Base-by-base conservation (phyloP, 805 yeast species). In the Wickerhamomyces strasburgensis region DNA sequence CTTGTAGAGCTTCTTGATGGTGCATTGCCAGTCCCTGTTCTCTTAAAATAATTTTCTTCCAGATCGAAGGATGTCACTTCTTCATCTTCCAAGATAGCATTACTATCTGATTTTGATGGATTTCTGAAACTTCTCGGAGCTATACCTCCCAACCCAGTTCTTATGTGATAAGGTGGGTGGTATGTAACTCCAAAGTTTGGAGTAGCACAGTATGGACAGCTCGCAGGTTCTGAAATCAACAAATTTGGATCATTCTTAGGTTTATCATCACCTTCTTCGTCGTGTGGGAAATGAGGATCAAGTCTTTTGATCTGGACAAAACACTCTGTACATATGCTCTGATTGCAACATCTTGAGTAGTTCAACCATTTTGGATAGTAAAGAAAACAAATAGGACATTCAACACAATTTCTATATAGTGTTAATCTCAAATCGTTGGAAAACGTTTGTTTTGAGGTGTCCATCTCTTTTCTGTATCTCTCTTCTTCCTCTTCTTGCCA, bases 261-360 rank as follows among this genome's bases (percentile, higher is more conserved):
- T n/a, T 53, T 52, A 16, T 61, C 58, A 34, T 73, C 78, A 46
- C 81, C 90, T 54, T 86, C 60, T 34, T 72, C 77, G 47, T 82
- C 90, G 54, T 87, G 94, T 2, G 96, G 96, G 24, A 88, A 86
- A 61, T 90, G 98, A 0, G 98, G 98, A 9, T 86, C 95, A 24
- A 79, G 64, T 35, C 98, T 72, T 58, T 85, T 87, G 57, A 90
- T 88, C 60, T 90, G 97, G 9, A 90, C 97, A 72, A 90, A 93
- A 57, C 98, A 90, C 61, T 90, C 98, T 2, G 96, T 74, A 62
- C 98, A 93, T 15, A 90, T 88, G 2, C 95, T 89, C 58, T 90
- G 98, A 34, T 75, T 73, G 58, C 98, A 90, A 60, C 98, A 90
- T 31, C 95, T 70, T 7, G 95, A 81, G 36, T 72, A 59, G 62